Percentiles rank a stretch among this genome's conserved stretches.
Evolutionary conservation across 2,329 filamentous ascomycete species (phyloP).

Genomic region (Sordariomycetes sp.): DNA sequence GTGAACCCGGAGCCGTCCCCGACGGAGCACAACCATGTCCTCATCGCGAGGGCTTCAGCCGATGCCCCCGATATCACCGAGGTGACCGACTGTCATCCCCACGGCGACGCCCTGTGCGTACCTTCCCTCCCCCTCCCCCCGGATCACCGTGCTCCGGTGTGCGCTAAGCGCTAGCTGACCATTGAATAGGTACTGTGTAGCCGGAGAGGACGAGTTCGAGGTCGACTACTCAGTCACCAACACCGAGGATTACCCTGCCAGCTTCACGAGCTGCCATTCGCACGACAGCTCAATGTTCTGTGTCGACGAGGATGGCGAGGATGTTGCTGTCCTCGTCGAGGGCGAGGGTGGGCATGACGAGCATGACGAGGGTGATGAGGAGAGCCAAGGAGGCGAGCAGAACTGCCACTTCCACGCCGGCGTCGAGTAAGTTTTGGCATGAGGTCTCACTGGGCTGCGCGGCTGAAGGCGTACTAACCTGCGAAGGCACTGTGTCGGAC

Average conservation of each 20-base stretch:
- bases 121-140: not conserved
- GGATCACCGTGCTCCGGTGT: not conserved
- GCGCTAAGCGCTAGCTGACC: conserved; percentile 4
- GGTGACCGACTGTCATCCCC: conserved; percentile 29
- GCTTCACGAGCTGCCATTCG: conserved; percentile 54
- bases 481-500: conserved; percentile 44
- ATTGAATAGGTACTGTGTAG: conserved; percentile 29
- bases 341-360: conserved; percentile 17
- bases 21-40: not conserved
- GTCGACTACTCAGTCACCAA: conserved; percentile 38
- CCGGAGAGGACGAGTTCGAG: conserved; percentile 28
- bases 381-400: conserved; percentile 10
- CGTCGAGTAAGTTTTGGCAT: conserved; percentile 46
- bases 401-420: conserved; percentile 67
- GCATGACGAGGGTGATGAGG: conserved; percentile 12
- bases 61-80: conserved; percentile 19
- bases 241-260: conserved; percentile 43
- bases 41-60: not conserved
- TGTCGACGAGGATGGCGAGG: conserved; percentile 44
- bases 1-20: not conserved
- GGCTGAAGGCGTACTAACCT: not conserved
- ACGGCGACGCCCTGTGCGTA: conserved; percentile 27
- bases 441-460: not conserved
- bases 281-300: conserved; percentile 54
- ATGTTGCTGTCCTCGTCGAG: conserved; percentile 39